A percentile compares a stretch with the other conserved stretches of the same genome.
Conservation (phyloP, 768 basidiomycete genomes). For the Gloeopeniophorella convolvens region DNA sequence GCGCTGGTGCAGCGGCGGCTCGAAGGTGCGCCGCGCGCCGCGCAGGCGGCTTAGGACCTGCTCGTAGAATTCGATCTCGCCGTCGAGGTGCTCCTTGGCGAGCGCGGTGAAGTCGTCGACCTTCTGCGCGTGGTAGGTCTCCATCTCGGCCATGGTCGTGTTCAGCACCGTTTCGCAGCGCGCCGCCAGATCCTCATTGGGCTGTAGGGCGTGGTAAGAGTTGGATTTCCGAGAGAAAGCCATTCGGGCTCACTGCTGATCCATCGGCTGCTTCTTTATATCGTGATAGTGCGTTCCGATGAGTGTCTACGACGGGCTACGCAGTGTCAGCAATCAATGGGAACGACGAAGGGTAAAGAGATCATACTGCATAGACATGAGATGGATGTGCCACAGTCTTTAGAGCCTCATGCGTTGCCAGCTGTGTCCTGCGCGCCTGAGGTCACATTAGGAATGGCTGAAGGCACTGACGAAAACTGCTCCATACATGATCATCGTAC, state of each 20-base stretch:
- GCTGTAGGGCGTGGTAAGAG: slow-evolving; percentile 30
- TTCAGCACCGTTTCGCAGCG: slow-evolving; percentile 87
- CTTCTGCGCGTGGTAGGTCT: slow-evolving; percentile 71
- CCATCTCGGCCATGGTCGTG: slow-evolving; percentile 84
- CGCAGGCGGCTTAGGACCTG: slow-evolving; percentile 60
- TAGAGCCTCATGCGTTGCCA: slow-evolving; percentile 68
- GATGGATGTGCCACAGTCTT: slow-evolving; percentile 73
- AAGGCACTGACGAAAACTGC: neutral
- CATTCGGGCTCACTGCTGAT: slow-evolving; percentile 27
- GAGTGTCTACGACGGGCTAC: slow-evolving; percentile 69
- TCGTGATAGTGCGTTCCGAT: slow-evolving; percentile 58
- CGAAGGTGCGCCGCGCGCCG: slow-evolving; percentile 48
- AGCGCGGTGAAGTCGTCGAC: slow-evolving; percentile 57
- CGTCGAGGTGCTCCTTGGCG: slow-evolving; percentile 65
- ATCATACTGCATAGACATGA: slow-evolving; percentile 57
- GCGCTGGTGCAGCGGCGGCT: slow-evolving; percentile 40
- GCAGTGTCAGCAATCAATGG: neutral
- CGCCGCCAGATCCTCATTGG: slow-evolving; percentile 57
- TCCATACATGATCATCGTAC: slow-evolving; percentile 69
- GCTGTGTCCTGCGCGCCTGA: slow-evolving; percentile 67
- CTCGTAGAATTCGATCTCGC: slow-evolving; percentile 70
- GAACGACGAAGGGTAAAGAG: too few species aligned
- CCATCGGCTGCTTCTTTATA: slow-evolving; percentile 48
- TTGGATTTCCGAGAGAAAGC: neutral
- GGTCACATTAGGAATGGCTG: slow-evolving; percentile 5